phyloP scores from a whole-genome alignment of 2,329 filamentous ascomycete genomes.

The Geosmithia morbida region DNA sequence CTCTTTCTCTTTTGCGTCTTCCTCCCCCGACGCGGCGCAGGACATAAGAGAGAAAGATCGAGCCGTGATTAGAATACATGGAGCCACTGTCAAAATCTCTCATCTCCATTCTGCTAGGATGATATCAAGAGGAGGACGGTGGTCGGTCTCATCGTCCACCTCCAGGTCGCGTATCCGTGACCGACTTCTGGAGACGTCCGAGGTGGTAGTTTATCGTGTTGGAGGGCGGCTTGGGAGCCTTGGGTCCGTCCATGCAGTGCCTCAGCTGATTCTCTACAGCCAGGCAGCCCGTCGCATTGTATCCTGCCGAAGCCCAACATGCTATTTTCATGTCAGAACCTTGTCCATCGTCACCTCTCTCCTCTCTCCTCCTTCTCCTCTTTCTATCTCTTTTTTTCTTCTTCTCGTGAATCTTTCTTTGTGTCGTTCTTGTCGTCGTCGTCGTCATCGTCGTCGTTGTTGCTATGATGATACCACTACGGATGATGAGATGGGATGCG shows the following conservation, averaged over 20 bases:
- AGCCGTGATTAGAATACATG: too few relatives aligned
- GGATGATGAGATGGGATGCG: constrained; percentile 4
- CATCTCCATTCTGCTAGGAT: too few relatives aligned
- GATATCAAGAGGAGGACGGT: too few relatives aligned
- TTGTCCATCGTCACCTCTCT: neutral
- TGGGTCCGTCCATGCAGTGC: constrained; percentile 67
- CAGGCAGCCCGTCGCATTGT: constrained; percentile 44
- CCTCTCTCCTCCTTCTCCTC: neutral
- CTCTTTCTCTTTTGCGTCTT: too few relatives aligned
- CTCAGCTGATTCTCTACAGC: constrained; percentile 46
- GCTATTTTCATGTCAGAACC: constrained; percentile 30
- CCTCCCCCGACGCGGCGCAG: too few relatives aligned
- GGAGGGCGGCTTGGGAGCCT: constrained; percentile 29
- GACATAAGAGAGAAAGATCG: too few relatives aligned
- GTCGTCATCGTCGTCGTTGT: too few relatives aligned
- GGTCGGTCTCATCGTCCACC: neutral
- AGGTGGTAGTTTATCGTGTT: constrained; percentile 93
- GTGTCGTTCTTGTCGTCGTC: too few relatives aligned
- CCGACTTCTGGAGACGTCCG: constrained; percentile 57
- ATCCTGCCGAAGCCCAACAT: constrained; percentile 73
- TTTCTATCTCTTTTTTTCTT: neutral
- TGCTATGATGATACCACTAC: too few relatives aligned
- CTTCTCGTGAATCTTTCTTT: neutral
- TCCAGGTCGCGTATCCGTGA: constrained; percentile 27
- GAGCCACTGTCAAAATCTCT: too few relatives aligned